These are phyloP conservation scores for Meripilus lineatus DNA, from an alignment of 1,284 basidiomycete genomes.

Conservation along the genomic window DNA sequence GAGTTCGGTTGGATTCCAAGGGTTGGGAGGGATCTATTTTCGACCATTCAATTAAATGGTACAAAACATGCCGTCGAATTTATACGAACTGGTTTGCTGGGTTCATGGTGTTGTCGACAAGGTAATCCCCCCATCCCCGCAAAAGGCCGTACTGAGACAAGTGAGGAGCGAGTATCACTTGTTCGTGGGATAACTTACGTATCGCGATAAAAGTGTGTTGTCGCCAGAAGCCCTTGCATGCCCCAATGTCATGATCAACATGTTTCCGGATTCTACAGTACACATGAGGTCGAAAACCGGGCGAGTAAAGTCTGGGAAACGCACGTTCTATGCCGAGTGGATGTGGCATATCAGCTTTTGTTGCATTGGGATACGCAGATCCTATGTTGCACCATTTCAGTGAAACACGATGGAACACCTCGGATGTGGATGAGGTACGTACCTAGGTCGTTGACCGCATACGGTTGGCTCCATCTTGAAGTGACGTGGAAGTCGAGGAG, in stretches of 20 bases:
- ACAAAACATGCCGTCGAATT: neutral
- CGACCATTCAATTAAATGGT: slow-evolving; percentile 32
- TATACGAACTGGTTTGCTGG: slow-evolving; percentile 41
- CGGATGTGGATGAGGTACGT: neutral
- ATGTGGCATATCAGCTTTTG: slow-evolving; percentile 8
- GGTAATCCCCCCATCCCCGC: slow-evolving; percentile 64
- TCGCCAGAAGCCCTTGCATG: slow-evolving; percentile 59
- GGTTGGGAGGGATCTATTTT: slow-evolving; percentile 55
- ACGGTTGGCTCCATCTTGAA: slow-evolving; percentile 21
- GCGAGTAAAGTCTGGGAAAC: neutral
- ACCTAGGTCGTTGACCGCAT: slow-evolving; percentile 38
- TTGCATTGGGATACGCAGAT: slow-evolving; percentile 13
- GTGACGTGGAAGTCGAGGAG: slow-evolving; percentile 35
- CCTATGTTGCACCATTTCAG: slow-evolving; percentile 8
- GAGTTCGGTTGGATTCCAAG: slow-evolving; percentile 47
- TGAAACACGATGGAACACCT: neutral
- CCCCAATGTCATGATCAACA: slow-evolving; percentile 69
- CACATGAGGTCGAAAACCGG: too few relatives aligned
- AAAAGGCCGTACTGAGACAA: slow-evolving; percentile 42
- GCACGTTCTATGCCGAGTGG: slow-evolving; percentile 14
- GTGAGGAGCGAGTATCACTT: neutral
- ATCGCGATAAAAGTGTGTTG: slow-evolving; percentile 41
- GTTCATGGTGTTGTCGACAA: slow-evolving; percentile 55
- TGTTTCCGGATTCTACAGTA: slow-evolving; percentile 55
- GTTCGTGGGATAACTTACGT: slow-evolving; percentile 32